Evolutionary conservation across 2,329 filamentous ascomycete species (phyloP).

Genomic region (Trichoderma simmonsii): DNA sequence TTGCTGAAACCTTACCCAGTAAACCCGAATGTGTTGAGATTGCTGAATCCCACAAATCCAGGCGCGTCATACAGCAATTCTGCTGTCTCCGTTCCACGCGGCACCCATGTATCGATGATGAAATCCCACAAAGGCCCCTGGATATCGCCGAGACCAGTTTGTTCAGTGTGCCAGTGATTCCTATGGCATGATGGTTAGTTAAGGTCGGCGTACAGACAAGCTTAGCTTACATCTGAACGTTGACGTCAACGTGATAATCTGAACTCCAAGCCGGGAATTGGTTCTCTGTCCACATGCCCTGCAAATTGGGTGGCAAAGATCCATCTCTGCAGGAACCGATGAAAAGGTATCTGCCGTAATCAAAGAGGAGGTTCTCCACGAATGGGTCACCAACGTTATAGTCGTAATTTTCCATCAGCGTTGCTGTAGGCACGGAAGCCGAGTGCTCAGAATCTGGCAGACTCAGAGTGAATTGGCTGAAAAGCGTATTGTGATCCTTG

Average conservation of each 20-base stretch:
- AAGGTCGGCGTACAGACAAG: accelerated
- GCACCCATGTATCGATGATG: constrained; percentile 52
- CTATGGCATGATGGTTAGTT: not conserved
- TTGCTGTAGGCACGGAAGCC: constrained; percentile 36
- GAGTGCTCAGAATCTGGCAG: constrained; percentile 46
- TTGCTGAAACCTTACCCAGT: constrained; percentile 33
- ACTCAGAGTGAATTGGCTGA: constrained; percentile 39
- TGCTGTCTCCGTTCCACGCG: constrained; percentile 52
- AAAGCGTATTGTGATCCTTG: constrained; percentile 40
- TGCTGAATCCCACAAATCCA: constrained; percentile 56
- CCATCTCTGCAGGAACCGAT: constrained; percentile 51
- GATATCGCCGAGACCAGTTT: constrained; percentile 47
- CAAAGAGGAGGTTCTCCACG: constrained; percentile 51
- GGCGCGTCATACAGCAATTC: constrained; percentile 49
- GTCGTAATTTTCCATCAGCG: constrained; percentile 10
- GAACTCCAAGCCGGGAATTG: constrained; percentile 42
- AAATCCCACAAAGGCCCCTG: constrained; percentile 49
- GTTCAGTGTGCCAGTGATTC: constrained; percentile 56
- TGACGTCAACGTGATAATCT: constrained; percentile 59
- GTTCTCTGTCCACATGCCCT: constrained; percentile 52
- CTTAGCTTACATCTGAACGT: constrained; percentile 49
- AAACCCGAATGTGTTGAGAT: constrained; percentile 58
- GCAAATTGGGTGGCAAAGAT: constrained; percentile 54
- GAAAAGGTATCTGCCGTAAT: constrained; percentile 52
- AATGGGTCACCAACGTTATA: constrained; percentile 44